phyloP scores from a whole-genome alignment of 176 grass and related monocot genomes.

The Tuctoria greenei region DNA sequence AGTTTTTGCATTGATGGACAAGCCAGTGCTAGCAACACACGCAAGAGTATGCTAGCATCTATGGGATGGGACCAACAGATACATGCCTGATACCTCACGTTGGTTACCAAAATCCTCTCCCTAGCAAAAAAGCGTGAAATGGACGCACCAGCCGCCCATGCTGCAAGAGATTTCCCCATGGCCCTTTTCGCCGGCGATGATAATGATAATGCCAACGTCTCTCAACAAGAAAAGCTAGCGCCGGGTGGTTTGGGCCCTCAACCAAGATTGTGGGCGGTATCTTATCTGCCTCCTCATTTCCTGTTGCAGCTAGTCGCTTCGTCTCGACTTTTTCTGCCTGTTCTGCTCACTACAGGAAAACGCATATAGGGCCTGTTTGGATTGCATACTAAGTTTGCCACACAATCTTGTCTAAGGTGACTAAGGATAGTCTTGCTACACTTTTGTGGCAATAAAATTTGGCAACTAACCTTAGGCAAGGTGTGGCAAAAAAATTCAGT shows the following conservation, averaged over 20 bases:
- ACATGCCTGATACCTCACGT: not conserved
- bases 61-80: not conserved
- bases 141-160: not conserved
- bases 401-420: too few species aligned
- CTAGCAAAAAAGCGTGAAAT: not conserved
- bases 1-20: not conserved
- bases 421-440: too few species aligned
- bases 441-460: too few species aligned
- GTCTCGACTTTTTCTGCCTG: not conserved
- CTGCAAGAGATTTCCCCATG: not conserved
- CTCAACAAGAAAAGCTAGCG: not conserved
- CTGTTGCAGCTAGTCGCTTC: constrained; percentile 10
- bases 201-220: not conserved
- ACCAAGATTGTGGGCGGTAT: not conserved
- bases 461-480: too few species aligned
- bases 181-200: not conserved
- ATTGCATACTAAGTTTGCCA: too few species aligned
- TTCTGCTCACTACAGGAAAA: too few species aligned
- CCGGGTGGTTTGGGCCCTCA: not conserved
- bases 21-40: not conserved
- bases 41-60: not conserved
- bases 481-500: too few species aligned
- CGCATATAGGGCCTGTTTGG: too few species aligned
- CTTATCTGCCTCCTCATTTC: constrained; percentile 8
- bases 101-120: constrained; percentile 4